Conservation (phyloP, 306 rosid species). For the Vachellia pachyceras region DNA sequence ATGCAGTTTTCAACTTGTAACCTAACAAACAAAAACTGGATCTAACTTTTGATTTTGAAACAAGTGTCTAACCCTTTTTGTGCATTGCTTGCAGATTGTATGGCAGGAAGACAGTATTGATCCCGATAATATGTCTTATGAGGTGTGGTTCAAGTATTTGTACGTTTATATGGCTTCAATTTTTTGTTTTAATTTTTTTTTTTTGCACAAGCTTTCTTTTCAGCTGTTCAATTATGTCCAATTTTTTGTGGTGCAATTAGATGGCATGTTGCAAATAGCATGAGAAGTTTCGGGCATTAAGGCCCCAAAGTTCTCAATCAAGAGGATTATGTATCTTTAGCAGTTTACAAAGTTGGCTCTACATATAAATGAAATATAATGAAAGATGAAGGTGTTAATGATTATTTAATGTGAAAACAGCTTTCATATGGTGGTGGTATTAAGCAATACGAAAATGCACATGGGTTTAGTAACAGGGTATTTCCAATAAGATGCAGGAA, state of each 20-base stretch:
- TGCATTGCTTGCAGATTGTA: slow-evolving; percentile 55
- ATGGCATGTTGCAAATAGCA: background rate
- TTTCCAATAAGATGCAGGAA: slow-evolving; percentile 20
- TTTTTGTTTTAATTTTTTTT: background rate
- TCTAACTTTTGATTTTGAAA: slow-evolving; percentile 15
- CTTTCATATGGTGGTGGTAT: background rate
- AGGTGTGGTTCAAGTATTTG: slow-evolving; percentile 54
- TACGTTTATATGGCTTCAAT: background rate
- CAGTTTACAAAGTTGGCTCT: background rate
- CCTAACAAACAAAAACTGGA: background rate
- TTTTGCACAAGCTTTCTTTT: background rate
- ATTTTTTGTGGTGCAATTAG: slow-evolving; percentile 15
- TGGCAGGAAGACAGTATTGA: slow-evolving; percentile 93
- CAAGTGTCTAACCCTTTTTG: slow-evolving; percentile 19
- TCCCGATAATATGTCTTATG: slow-evolving; percentile 93
- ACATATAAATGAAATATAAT: background rate
- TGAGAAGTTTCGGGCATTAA: slow-evolving; percentile 12
- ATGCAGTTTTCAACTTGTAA: slow-evolving; percentile 9
- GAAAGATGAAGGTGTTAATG: background rate
- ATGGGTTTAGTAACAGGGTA: background rate
- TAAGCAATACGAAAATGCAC: background rate
- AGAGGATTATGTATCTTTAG: background rate
- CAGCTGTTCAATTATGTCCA: background rate
- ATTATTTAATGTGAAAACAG: background rate
- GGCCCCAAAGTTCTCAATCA: background rate